phyloP scores from a whole-genome alignment of 2,329 filamentous ascomycete species.

The Cercospora janseana region DNA sequence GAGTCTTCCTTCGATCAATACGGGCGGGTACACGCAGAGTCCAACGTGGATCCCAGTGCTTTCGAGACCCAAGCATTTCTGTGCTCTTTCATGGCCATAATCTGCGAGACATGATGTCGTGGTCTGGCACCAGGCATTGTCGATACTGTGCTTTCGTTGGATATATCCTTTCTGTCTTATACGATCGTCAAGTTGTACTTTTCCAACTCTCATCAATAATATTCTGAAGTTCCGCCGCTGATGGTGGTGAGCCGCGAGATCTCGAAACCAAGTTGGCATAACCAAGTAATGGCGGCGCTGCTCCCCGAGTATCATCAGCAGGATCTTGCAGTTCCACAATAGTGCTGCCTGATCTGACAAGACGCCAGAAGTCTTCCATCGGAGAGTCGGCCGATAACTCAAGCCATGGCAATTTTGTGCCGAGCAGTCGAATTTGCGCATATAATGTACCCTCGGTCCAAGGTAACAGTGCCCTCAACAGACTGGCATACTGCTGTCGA shows the following conservation, averaged over 20 bases:
- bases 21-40: too few relatives aligned
- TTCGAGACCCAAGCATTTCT: too few relatives aligned
- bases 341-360: background rate
- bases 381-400: slow-evolving; percentile 11
- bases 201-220: background rate
- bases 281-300: background rate
- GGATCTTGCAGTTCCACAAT: slow-evolving; percentile 2
- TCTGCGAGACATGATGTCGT: too few relatives aligned
- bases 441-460: background rate
- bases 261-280: slow-evolving; percentile 4
- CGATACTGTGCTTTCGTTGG: too few relatives aligned
- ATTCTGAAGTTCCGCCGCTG: too few relatives aligned
- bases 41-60: too few relatives aligned
- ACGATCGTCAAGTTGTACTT: too few relatives aligned
- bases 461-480: slow-evolving; percentile 14
- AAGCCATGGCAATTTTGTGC: slow-evolving; percentile 20
- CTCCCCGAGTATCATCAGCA: background rate
- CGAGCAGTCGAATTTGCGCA: slow-evolving; percentile 13
- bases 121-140: too few relatives aligned
- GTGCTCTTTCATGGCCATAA: too few relatives aligned
- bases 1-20: too few relatives aligned
- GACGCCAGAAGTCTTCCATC: slow-evolving; percentile 16
- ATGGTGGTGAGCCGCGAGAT: background rate
- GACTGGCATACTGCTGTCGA: slow-evolving; percentile 12
- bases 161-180: too few relatives aligned